Evolutionary conservation across 2,329 filamentous ascomycete genomes (phyloP), one percentile per base, ranked within the genome.

Genomic region (Trichothecium sympodiale): DNA sequence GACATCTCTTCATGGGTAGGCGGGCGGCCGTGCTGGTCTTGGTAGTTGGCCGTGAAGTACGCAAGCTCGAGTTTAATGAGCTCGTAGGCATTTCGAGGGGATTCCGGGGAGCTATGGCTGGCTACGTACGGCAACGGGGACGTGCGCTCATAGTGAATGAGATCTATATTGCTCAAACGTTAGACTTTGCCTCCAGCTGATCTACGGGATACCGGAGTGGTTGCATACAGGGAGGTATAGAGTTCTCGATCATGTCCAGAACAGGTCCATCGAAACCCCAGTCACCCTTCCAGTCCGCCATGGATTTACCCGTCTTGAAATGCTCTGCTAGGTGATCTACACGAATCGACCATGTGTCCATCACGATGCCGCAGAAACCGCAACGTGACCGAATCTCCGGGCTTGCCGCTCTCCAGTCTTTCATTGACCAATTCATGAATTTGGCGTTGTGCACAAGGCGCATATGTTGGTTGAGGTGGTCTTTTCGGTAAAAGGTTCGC

Each of bases 241-340:
- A 74, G 49, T 79, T 79, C 54, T 80, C 75, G 47, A 80, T 69
- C 62, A 78, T 69, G 42, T 74, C 64, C 45, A 77, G 60, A 29
- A 80, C 67, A 26, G 71, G 67, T 18, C 61, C 59, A 37, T 79
- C 75, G 42, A 80, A 79, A 63, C 76, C 76, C 74, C 75, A 79
- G 55, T 77, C 75, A 60, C 76, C 76, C 63, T 77, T 76, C 76
- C 76, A 80, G 54, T 79, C 72, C 42, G 69, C 71, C 75, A 80
- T 80, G 47, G 70, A 74, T 43, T 69, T 71, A 57, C 76, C 74
- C 17, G 65, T 70, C 56, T 77, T 79, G 61, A 79, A 80, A 54
- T 80, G 76, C 43, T 78, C 73, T n/a, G 76, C 75, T 28, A 80
- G 56, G 48, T 80, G 76, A 46, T 80, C 75, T 13, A 71, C 62